Evolutionary conservation across 2,329 filamentous ascomycete species (phyloP).

Genomic region (Epichloe scottii): DNA sequence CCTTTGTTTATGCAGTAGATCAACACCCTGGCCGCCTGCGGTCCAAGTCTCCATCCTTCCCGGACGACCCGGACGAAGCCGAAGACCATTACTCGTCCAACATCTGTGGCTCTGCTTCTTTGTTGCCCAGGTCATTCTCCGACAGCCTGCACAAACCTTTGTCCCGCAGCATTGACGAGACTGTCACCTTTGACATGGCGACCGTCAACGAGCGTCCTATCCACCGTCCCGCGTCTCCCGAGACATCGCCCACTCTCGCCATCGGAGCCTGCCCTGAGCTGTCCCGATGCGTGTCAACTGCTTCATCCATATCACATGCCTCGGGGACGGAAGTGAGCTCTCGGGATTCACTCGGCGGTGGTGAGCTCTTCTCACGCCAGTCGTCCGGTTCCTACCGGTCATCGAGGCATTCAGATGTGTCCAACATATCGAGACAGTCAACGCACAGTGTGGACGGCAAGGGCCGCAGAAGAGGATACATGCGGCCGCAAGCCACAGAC

Average conservation of each 20-base stretch:
- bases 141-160: not conserved
- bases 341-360: conserved; percentile 45
- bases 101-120: not conserved
- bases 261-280: conserved; percentile 46
- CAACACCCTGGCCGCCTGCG: conserved; percentile 2
- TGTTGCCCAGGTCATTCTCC: not conserved
- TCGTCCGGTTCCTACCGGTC: conserved; percentile 48
- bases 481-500: conserved; percentile 73
- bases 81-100: not conserved
- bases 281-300: conserved; percentile 51
- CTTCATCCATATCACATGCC: conserved; percentile 45
- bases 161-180: not conserved
- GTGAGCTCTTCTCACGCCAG: conserved; percentile 41
- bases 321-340: conserved; percentile 37
- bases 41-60: conserved; percentile 1
- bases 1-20: conserved; percentile 3
- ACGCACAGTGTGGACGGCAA: conserved; percentile 30
- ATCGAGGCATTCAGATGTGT: conserved; percentile 31
- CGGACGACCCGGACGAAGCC: not conserved
- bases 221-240: conserved; percentile 36
- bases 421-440: conserved; percentile 30
- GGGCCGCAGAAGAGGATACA: conserved; percentile 62
- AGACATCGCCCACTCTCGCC: conserved; percentile 48
- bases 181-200: conserved; percentile 16
- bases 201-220: conserved; percentile 19